Evolutionary conservation across 2,329 filamentous ascomycete genomes (phyloP).

Genomic region (Aspergillus hortae): DNA sequence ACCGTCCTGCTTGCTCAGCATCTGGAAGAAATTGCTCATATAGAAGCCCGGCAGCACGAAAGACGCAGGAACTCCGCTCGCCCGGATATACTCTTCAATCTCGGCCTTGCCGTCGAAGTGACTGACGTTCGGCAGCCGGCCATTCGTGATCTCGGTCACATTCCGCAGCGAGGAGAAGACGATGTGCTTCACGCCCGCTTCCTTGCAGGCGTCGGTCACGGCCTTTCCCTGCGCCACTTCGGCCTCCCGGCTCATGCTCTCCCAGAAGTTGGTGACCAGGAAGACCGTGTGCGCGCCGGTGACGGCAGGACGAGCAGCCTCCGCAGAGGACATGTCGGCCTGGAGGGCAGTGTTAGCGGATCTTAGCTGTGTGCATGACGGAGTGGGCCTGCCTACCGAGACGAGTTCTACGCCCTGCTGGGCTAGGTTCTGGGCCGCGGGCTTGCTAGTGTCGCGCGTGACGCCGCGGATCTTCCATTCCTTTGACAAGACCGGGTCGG

Average conservation of each 20-base stretch:
- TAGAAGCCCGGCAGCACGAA: slow-evolving; percentile 44
- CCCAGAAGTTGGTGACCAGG: slow-evolving; percentile 46
- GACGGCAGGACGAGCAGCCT: slow-evolving; percentile 42
- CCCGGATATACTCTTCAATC: slow-evolving; percentile 37
- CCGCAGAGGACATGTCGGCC: slow-evolving; percentile 40
- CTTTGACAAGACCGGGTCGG: slow-evolving; percentile 43
- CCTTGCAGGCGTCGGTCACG: slow-evolving; percentile 37
- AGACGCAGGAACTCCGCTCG: slow-evolving; percentile 31
- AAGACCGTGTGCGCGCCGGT: slow-evolving; percentile 49
- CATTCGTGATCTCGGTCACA: slow-evolving; percentile 29
- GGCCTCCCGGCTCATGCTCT: slow-evolving; percentile 8
- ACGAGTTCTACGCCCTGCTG: slow-evolving; percentile 31
- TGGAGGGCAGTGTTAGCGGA: slow-evolving; percentile 8
- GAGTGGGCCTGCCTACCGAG: slow-evolving; percentile 20
- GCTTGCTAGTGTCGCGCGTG: slow-evolving; percentile 44
- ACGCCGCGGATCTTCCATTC: slow-evolving; percentile 50
- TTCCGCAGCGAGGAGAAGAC: slow-evolving; percentile 41
- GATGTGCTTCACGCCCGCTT: slow-evolving; percentile 34
- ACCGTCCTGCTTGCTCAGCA: slow-evolving; percentile 28
- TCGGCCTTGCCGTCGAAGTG: slow-evolving; percentile 44
- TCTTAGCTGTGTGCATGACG: not conserved
- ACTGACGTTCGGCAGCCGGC: slow-evolving; percentile 30
- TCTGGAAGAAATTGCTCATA: slow-evolving; percentile 39
- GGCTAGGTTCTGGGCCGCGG: slow-evolving; percentile 24
- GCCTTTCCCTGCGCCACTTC: slow-evolving; percentile 35